phyloP scores from a whole-genome alignment of 768 basidiomycete species.

The Termitomyces titanicus region DNA sequence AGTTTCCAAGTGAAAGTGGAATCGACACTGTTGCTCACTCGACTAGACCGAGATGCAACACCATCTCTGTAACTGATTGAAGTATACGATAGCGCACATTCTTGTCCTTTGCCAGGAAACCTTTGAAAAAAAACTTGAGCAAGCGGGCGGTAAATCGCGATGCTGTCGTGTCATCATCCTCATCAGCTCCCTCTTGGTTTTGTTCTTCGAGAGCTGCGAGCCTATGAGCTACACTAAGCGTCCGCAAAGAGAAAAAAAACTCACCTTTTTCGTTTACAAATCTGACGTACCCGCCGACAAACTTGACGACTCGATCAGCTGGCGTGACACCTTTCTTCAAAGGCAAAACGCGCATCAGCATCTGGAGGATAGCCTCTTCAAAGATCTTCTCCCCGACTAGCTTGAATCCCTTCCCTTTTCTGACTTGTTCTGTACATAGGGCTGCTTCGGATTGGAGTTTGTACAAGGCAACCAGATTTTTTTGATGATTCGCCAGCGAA shows the following conservation, averaged over 20 bases:
- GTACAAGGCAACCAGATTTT: slow-evolving; percentile 81
- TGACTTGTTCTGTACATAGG: slow-evolving; percentile 42
- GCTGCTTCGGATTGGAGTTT: slow-evolving; percentile 73
- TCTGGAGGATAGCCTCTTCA: slow-evolving; percentile 55
- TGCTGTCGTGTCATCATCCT: slow-evolving; percentile 56
- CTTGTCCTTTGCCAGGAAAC: slow-evolving; percentile 87
- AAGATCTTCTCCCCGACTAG: slow-evolving; percentile 78
- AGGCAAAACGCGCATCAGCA: slow-evolving; percentile 58
- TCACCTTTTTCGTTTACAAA: slow-evolving; percentile 77
- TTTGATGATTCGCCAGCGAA: slow-evolving; percentile 78
- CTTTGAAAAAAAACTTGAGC: slow-evolving; percentile 65
- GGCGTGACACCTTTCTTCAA: slow-evolving; percentile 78
- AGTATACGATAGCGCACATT: slow-evolving; percentile 76
- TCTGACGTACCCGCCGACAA: slow-evolving; percentile 73
- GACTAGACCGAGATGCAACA: slow-evolving; percentile 76
- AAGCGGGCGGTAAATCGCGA: slow-evolving; percentile 66
- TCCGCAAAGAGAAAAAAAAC: slow-evolving; percentile 11
- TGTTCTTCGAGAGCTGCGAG: slow-evolving; percentile 36
- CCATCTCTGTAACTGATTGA: slow-evolving; percentile 75
- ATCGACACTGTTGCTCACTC: slow-evolving; percentile 53
- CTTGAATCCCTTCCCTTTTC: slow-evolving; percentile 42
- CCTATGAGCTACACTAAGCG: background rate
- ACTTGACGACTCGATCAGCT: slow-evolving; percentile 80
- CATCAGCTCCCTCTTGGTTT: slow-evolving; percentile 36
- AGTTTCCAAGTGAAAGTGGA: background rate